Conservation (phyloP, 176 grass and related monocot species). For the Pontederia crassipes region DNA sequence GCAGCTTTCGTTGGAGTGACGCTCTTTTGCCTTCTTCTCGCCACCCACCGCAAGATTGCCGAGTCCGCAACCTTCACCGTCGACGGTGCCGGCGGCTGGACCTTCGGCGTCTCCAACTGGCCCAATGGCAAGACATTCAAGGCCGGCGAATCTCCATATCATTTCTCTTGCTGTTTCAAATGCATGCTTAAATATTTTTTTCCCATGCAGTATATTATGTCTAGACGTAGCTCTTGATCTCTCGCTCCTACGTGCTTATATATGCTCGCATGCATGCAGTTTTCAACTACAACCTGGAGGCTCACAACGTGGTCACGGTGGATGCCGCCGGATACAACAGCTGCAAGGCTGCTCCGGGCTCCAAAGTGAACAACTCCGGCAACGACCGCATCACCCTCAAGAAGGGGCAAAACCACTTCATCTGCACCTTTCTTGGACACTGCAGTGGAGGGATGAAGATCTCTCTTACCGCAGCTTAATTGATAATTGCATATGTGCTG, state of each 20-base stretch:
- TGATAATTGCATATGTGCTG: too few species aligned
- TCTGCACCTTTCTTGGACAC: constrained; percentile 52
- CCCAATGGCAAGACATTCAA: constrained; percentile 42
- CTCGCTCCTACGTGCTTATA: not conserved
- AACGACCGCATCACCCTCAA: constrained; percentile 40
- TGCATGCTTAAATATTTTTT: not conserved
- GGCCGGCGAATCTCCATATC: constrained; percentile 22
- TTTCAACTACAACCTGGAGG: constrained; percentile 39
- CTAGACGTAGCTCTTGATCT: not conserved
- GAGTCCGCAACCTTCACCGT: constrained; percentile 40
- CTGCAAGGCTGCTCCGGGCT: constrained; percentile 24
- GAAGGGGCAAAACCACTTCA: constrained; percentile 51
- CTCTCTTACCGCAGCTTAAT: constrained; percentile 22
- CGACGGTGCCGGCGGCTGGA: constrained; percentile 38
- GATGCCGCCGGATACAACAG: constrained; percentile 33
- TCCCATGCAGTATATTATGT: not conserved
- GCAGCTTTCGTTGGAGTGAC: too few species aligned
- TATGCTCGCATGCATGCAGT: constrained; percentile 11
- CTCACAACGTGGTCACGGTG: constrained; percentile 68
- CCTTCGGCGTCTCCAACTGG: constrained; percentile 35
- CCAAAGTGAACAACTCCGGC: constrained; percentile 28
- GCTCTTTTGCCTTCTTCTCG: constrained; percentile 18
- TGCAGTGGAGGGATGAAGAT: constrained; percentile 65
- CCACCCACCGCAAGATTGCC: constrained; percentile 20
- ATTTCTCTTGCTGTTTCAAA: not conserved